These are phyloP conservation scores for Phallus indusiatus DNA, from an alignment of 768 basidiomycete species.

Conservation along the genomic window DNA sequence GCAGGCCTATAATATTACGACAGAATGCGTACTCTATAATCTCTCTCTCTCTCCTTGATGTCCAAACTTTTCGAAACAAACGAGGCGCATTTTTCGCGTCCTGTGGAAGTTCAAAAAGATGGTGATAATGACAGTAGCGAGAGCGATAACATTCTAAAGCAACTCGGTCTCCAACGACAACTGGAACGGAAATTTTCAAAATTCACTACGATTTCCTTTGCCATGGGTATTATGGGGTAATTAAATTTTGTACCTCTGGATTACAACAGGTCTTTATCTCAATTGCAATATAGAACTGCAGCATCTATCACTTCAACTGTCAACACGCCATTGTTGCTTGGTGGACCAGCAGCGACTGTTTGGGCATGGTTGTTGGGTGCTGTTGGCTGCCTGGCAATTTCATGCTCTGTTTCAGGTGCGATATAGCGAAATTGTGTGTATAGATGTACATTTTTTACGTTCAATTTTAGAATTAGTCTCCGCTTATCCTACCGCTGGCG, in stretches of 20 bases:
- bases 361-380: constrained; percentile 30
- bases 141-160: background rate
- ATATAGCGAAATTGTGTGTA: constrained; percentile 11
- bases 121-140: too few species aligned
- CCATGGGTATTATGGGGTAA: constrained; percentile 11
- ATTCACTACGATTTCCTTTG: constrained; percentile 11
- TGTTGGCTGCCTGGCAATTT: constrained; percentile 9
- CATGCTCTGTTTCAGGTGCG: background rate
- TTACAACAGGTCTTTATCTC: too few species aligned
- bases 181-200: constrained; percentile 10
- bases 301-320: constrained; percentile 28
- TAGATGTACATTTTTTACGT: constrained; percentile 13
- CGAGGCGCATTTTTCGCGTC: too few species aligned
- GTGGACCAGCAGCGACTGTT: constrained; percentile 29
- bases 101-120: too few species aligned
- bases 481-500: constrained; percentile 32
- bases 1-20: too few species aligned
- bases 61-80: too few species aligned
- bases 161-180: background rate
- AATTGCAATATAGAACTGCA: constrained; percentile 15
- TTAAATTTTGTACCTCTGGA: constrained; percentile 7
- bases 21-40: too few species aligned
- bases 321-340: constrained; percentile 27
- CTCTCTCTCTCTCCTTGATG: too few species aligned
- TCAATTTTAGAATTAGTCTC: constrained; percentile 24